Percentiles rank a stretch among this genome's conserved stretches.
These are phyloP conservation scores for Colletotrichum filicis DNA, from an alignment of 2,329 filamentous ascomycete genomes.

Conservation along the genomic window DNA sequence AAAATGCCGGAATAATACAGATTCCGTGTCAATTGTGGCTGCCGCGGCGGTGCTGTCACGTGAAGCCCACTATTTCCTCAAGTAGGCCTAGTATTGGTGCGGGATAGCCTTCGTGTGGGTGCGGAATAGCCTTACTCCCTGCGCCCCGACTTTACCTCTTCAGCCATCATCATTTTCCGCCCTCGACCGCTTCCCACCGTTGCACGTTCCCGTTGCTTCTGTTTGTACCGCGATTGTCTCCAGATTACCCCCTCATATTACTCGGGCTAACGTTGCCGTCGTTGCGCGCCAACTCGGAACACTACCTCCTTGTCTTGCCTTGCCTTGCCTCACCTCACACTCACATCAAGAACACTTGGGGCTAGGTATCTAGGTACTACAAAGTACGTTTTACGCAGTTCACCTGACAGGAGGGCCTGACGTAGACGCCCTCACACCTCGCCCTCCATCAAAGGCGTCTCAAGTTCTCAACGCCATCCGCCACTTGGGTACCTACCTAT, in stretches of 20 bases:
- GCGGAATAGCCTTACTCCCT: too few species aligned
- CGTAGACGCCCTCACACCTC: constrained; percentile 24
- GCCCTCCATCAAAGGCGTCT: constrained; percentile 9
- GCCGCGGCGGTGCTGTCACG: too few species aligned
- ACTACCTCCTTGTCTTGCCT: constrained; percentile 8
- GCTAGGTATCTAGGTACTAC: not conserved
- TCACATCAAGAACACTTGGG: not conserved
- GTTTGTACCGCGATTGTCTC: not conserved
- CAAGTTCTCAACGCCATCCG: not conserved
- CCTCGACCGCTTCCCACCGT: constrained; percentile 6
- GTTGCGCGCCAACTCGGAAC: constrained; percentile 13
- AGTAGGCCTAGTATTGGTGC: too few species aligned
- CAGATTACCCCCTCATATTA: not conserved
- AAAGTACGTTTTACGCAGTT: not conserved
- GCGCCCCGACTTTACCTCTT: constrained; percentile 28
- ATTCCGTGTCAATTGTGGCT: too few species aligned
- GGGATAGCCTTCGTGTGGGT: too few species aligned
- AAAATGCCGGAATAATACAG: too few species aligned
- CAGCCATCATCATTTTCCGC: constrained; percentile 15
- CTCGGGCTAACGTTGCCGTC: constrained; percentile 10
- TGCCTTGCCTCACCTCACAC: not conserved
- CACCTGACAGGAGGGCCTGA: constrained; percentile 25
- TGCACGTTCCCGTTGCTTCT: constrained; percentile 1
- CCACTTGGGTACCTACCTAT: not conserved
- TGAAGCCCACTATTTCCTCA: too few species aligned